These are phyloP conservation scores for Candida sanyiensis DNA, from an alignment of 805 yeast species.

Conservation along the genomic window DNA sequence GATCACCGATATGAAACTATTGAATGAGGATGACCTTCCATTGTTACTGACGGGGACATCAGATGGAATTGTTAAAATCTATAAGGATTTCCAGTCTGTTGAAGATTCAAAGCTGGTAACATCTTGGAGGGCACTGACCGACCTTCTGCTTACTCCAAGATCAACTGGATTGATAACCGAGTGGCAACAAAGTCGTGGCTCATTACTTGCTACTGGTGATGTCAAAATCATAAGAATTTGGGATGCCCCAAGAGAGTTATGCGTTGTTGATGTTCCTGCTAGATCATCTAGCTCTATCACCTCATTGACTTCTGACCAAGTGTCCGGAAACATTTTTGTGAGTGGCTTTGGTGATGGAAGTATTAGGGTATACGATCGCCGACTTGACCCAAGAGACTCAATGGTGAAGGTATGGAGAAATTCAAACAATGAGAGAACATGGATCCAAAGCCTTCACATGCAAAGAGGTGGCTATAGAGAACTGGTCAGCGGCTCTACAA, in stretches of 20 bases:
- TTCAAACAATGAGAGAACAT: slow-evolving; percentile 37
- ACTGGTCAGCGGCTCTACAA: slow-evolving; percentile 73
- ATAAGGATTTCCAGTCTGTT: slow-evolving; percentile 61
- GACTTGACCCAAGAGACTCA: slow-evolving; percentile 78
- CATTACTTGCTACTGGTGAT: slow-evolving; percentile 89
- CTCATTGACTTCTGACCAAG: slow-evolving; percentile 88
- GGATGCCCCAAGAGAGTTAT: slow-evolving; percentile 94
- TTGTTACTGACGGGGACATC: slow-evolving; percentile 81
- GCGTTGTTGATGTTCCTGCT: slow-evolving; percentile 84
- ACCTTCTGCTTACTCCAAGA: slow-evolving; percentile 71
- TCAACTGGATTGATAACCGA: slow-evolving; percentile 82
- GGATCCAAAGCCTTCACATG: slow-evolving; percentile 80
- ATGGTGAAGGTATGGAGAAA: slow-evolving; percentile 79
- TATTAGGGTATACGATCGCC: slow-evolving; percentile 82
- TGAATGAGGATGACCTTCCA: slow-evolving; percentile 91
- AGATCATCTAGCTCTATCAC: slow-evolving; percentile 86
- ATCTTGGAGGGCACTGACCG: slow-evolving; percentile 91
- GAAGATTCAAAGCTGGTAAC: slow-evolving; percentile 60
- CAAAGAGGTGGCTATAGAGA: slow-evolving; percentile 96
- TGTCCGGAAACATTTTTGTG: slow-evolving; percentile 83
- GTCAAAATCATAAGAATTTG: slow-evolving; percentile 85
- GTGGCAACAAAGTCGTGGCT: slow-evolving; percentile 96
- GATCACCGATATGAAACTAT: slow-evolving; percentile 76
- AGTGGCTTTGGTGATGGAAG: slow-evolving; percentile 93
- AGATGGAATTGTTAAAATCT: slow-evolving; percentile 90